A percentile compares a stretch with the other conserved stretches of the same genome.
phyloP scores from a whole-genome alignment of 169 alveolate genomes.

The Plasmodium fragile region DNA sequence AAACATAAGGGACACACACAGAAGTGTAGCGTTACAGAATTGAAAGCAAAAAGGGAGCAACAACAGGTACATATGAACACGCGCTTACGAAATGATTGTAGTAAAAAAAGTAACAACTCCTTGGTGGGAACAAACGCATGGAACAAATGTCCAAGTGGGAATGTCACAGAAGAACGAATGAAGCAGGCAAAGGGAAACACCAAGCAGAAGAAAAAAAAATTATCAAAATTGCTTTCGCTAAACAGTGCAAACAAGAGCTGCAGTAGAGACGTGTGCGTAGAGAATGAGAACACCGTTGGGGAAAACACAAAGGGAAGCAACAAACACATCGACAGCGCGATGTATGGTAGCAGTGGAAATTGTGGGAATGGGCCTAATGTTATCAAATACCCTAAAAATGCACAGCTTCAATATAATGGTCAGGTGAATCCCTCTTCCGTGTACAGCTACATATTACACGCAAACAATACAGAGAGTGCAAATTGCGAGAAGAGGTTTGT shows the following conservation, averaged over 20 bases:
- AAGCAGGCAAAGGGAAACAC: conserved; percentile 7
- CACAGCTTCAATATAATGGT: background rate
- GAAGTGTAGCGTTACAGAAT: conserved; percentile 1
- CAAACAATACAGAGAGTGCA: conserved; percentile 29
- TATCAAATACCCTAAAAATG: background rate
- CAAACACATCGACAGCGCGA: background rate
- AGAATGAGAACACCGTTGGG: background rate
- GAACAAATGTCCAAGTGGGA: background rate
- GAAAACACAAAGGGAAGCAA: background rate
- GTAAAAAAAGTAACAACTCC: background rate
- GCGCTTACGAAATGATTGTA: background rate
- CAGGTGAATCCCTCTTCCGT: conserved; percentile 35
- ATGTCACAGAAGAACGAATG: background rate
- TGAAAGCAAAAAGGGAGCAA: background rate
- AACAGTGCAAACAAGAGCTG: conserved; percentile 14
- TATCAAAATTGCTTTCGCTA: conserved; percentile 28
- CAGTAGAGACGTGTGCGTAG: background rate
- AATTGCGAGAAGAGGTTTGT: conserved; percentile 38
- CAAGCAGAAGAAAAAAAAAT: conserved; percentile 27
- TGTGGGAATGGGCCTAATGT: background rate
- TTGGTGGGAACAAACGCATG: background rate
- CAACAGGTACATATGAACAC: background rate
- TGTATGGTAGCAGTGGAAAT: background rate
- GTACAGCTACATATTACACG: conserved; percentile 45
- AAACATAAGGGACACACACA: background rate